A percentile compares a stretch with the other conserved stretches of the same genome.
Conservation (phyloP, 495 filamentous ascomycete species). For the Aspergillus taichungensis region DNA sequence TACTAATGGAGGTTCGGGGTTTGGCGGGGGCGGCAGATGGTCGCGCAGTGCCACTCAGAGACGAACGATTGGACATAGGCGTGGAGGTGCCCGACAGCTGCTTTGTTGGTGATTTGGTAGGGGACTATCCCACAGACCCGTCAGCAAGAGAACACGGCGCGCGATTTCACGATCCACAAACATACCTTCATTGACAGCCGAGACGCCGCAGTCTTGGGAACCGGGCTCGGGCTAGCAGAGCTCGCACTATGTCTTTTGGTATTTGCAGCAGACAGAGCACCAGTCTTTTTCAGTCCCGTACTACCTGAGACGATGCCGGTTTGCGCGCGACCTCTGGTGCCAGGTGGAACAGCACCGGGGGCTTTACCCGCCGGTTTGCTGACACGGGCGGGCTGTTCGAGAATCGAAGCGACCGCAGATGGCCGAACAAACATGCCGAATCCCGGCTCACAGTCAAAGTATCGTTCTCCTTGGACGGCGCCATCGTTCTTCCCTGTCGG, state of each 20-base stretch:
- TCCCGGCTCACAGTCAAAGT: constrained; percentile 75
- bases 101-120: constrained; percentile 74
- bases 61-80: constrained; percentile 41
- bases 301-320: constrained; percentile 21
- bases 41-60: constrained; percentile 43
- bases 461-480: constrained; percentile 76
- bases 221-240: constrained; percentile 57
- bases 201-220: constrained; percentile 32
- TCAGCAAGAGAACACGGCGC: constrained; percentile 3
- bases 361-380: constrained; percentile 26
- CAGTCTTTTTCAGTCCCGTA: constrained; percentile 26
- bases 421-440: constrained; percentile 87
- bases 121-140: constrained; percentile 43
- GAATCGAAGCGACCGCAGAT: constrained; percentile 43
- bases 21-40: constrained; percentile 36
- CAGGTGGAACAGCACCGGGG: constrained; percentile 14
- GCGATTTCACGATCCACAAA: constrained; percentile 1
- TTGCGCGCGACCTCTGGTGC: constrained; percentile 25
- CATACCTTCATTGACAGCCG: constrained; percentile 55
- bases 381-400: constrained; percentile 47
- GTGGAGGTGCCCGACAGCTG: constrained; percentile 53
- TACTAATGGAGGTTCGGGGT: constrained; percentile 41
- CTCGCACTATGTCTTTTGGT: constrained; percentile 59
- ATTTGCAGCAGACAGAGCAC: constrained; percentile 39
- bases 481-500: constrained; percentile 92